Evolutionary conservation across 768 basidiomycete genomes (phyloP), one percentile per base, ranked within the genome.

Genomic region (Leccinum disarticulatum): DNA sequence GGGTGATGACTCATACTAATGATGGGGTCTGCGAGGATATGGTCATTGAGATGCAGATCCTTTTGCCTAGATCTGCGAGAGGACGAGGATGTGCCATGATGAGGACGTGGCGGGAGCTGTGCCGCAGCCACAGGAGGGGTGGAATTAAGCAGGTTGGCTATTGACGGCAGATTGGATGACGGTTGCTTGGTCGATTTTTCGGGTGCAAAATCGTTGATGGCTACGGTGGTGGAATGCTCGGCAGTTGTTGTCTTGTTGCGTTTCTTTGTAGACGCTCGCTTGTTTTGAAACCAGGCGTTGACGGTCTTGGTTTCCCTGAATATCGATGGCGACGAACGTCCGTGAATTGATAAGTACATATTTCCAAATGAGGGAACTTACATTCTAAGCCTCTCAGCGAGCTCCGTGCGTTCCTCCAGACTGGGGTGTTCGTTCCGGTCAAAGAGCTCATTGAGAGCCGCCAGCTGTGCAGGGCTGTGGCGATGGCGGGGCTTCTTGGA

Each of bases 271-370:
- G 89, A 90, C 6, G 90, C 90, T 56, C 90, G 81, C 79, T 91
- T 91, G 71, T 91, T 91, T 76, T 91, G 90, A 74, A 91, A 92
- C 87, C 88, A 91, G 14, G 90, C 87, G 70, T 89, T 88, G 70
- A 91, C 89, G 3, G 88, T 90, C 81, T 91, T 91, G 73, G 84
- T 86, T 71, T 91, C 88, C 87, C 90, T 91, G 70, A 55, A 55
- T 41, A 41, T 63, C 56, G 57, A 59, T 52, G 43, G 61, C 48
- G 60, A 59, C 49, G 60, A 33, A 60, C 35, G 54, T 56, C 31
- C 55, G 22, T 3, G 46, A 48, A 64, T 58, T 63, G 64, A 71
- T 64, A 68, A 66, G 58, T 60, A 57, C 64, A 61, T 61, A 63
- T 70, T 53, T 46, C 71, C 64, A 54, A 73, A 73, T 60, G 61